Conservation (phyloP, 352 stramenopile genomes). For the Globisporangium echinulatum region DNA sequence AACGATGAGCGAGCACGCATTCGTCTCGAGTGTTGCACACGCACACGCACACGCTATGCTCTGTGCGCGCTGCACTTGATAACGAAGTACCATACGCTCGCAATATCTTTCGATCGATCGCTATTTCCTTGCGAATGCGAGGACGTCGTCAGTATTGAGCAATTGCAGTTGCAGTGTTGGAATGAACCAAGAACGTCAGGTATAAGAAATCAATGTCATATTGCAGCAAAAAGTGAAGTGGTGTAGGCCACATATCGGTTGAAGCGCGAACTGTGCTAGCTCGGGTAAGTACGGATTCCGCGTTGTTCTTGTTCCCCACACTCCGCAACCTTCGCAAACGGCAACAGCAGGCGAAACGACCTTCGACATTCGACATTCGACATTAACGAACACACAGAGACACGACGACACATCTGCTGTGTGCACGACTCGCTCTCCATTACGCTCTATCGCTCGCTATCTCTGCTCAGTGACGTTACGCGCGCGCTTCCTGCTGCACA, state of each 20-base stretch:
- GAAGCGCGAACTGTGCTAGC: too few relatives aligned
- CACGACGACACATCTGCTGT: background rate
- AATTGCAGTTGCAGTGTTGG: too few relatives aligned
- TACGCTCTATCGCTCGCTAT: background rate
- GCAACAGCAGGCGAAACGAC: background rate
- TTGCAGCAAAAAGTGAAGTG: too few relatives aligned
- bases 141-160: too few relatives aligned
- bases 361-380: too few relatives aligned
- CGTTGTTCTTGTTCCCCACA: background rate
- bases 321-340: background rate
- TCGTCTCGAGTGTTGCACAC: background rate
- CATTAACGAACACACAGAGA: too few relatives aligned
- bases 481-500: too few relatives aligned
- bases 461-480: background rate
- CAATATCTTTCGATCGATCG: background rate
- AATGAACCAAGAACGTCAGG: too few relatives aligned
- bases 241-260: too few relatives aligned
- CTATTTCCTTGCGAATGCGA: too few relatives aligned
- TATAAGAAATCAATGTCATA: too few relatives aligned
- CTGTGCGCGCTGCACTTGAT: background rate
- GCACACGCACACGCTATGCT: background rate
- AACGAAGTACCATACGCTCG: background rate
- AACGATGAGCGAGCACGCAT: background rate
- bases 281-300: background rate
- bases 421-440: background rate